Evolutionary conservation across 257 asterid species (phyloP).

Genomic region (Gentiana straminea): DNA sequence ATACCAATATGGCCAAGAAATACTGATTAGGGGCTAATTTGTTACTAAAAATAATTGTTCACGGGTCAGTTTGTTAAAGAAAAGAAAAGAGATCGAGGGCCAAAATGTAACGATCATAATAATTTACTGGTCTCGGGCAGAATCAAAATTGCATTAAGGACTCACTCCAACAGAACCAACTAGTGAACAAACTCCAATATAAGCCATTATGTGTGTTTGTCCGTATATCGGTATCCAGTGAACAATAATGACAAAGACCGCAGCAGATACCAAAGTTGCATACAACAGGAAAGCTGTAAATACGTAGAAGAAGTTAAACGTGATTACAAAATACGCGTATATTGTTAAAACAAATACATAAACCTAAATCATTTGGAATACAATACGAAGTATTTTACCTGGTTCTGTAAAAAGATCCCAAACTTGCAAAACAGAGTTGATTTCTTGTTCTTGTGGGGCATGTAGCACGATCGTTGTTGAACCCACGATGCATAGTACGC

Average conservation of each 20-base stretch:
- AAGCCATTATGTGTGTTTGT: constrained; percentile 30
- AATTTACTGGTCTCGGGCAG: no score
- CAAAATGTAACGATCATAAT: no score
- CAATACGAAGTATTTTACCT: constrained; percentile 13
- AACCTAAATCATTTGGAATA: background rate
- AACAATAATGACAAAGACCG: constrained; percentile 21
- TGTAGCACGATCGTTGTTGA: constrained; percentile 33
- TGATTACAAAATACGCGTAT: no score
- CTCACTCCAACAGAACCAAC: constrained; percentile 33
- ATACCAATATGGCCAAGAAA: no score
- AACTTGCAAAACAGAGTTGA: constrained; percentile 30
- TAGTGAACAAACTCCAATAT: constrained; percentile 35
- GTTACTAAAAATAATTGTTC: no score
- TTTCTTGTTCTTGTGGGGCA: constrained; percentile 40
- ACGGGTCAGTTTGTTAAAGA: no score
- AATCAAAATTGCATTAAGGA: background rate
- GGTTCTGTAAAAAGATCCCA: constrained; percentile 45
- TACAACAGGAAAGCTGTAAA: constrained; percentile 29
- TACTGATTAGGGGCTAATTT: no score
- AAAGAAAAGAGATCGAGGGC: no score
- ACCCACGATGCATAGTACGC: constrained; percentile 31
- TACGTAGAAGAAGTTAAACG: background rate
- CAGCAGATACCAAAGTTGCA: constrained; percentile 17
- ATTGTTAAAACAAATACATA: background rate
- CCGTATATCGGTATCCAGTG: constrained; percentile 27